Conservation (phyloP, 2,329 filamentous ascomycete genomes). For the Fusarium longipes region DNA sequence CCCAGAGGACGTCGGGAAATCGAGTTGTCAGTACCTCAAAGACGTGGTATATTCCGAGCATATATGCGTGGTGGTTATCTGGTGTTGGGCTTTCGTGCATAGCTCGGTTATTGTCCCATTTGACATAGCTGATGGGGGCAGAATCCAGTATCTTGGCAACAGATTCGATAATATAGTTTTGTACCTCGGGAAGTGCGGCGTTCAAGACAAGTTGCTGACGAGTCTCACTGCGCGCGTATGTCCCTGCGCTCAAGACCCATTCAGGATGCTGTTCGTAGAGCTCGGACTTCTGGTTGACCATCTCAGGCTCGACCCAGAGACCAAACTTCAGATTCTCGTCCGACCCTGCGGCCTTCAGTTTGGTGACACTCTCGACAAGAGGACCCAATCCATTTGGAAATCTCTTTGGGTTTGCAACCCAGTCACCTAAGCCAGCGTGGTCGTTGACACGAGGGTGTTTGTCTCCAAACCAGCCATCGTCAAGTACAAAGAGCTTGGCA, state of each 20-base stretch:
- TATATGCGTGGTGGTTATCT: conserved; percentile 67
- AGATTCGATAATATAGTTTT: conserved; percentile 69
- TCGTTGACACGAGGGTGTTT: conserved; percentile 69
- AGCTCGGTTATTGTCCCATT: conserved; percentile 76
- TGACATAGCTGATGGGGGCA: conserved; percentile 68
- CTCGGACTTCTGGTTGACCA: conserved; percentile 72
- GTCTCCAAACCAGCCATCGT: conserved; percentile 74
- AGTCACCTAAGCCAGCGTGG: conserved; percentile 70
- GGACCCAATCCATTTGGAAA: conserved; percentile 68
- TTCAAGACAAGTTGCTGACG: conserved; percentile 72
- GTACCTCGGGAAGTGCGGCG: conserved; percentile 68
- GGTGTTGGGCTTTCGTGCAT: conserved; percentile 70
- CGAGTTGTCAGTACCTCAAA: conserved; percentile 68
- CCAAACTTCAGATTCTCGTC: conserved; percentile 66
- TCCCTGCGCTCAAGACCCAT: conserved; percentile 69
- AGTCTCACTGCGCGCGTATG: conserved; percentile 65
- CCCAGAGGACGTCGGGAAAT: conserved; percentile 72
- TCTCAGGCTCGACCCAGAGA: conserved; percentile 75
- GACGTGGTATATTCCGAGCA: conserved; percentile 72
- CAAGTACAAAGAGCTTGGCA: conserved; percentile 71
- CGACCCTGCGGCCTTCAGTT: conserved; percentile 60
- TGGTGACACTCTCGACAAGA: conserved; percentile 63
- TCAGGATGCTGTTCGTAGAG: conserved; percentile 72
- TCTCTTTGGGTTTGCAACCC: conserved; percentile 66
- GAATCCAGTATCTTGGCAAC: conserved; percentile 66